phyloP scores from a whole-genome alignment of 108 stramenopile species.

The Schizochytrium sp. region DNA sequence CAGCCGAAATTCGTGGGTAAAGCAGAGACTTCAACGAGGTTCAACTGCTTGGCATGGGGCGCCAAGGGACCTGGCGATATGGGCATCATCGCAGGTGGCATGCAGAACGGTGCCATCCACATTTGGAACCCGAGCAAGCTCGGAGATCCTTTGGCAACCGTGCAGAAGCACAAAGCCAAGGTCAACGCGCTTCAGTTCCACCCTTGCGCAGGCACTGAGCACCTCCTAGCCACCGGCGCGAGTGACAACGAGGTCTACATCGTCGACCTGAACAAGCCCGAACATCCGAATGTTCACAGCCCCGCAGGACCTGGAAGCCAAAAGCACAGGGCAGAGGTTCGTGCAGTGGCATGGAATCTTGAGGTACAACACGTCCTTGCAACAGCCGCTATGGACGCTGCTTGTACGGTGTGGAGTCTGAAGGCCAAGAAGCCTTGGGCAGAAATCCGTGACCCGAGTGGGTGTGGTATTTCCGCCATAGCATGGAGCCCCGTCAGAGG shows the following conservation, averaged over 20 bases:
- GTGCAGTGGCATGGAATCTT: constrained; percentile 91
- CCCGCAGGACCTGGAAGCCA: constrained; percentile 68
- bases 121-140: constrained; percentile 88
- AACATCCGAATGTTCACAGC: constrained; percentile 73
- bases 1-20: constrained; percentile 76
- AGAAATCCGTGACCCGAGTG: constrained; percentile 80
- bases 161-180: constrained; percentile 76
- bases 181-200: constrained; percentile 88
- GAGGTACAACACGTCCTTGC: constrained; percentile 95
- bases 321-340: constrained; percentile 85
- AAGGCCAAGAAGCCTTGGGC: constrained; percentile 94
- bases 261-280: constrained; percentile 73
- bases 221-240: constrained; percentile 86
- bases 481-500: constrained; percentile 96
- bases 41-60: constrained; percentile 59
- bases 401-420: constrained; percentile 89
- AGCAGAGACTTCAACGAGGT: constrained; percentile 84
- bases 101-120: constrained; percentile 91
- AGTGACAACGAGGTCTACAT: constrained; percentile 84
- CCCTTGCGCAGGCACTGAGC: constrained; percentile 80
- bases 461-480: constrained; percentile 82
- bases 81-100: constrained; percentile 93
- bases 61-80: constrained; percentile 68
- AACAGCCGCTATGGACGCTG: constrained; percentile 84
- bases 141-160: constrained; percentile 73